Conservation (phyloP, 2,329 filamentous ascomycete genomes). For the Pseudopyrenochaeta lycopersici region DNA sequence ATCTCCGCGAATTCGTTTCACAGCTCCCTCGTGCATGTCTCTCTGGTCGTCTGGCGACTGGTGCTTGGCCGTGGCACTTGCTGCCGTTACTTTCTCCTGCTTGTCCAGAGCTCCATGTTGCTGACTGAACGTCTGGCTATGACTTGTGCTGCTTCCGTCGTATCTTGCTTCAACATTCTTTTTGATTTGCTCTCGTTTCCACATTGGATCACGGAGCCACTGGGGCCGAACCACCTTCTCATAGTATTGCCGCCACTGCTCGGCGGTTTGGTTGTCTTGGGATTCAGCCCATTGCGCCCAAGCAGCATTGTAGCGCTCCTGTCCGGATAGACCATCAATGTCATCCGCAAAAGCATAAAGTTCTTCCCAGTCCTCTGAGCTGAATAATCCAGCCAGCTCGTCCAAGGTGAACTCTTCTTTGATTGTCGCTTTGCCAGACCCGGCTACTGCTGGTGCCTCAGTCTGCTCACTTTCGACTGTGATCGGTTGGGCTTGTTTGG, state of each 20-base stretch:
- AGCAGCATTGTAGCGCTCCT: conserved; percentile 18
- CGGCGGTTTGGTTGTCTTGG: conserved; percentile 28
- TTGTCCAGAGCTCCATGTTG: conserved; percentile 9
- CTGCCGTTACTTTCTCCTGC: neutral
- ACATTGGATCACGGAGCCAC: conserved; percentile 35
- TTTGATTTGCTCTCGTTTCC: conserved; percentile 33
- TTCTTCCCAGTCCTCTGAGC: conserved; percentile 38
- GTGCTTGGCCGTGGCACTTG: neutral
- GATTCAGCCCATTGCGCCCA: conserved; percentile 37
- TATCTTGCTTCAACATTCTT: conserved; percentile 22
- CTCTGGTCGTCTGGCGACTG: conserved; percentile 35
- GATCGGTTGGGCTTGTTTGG: conserved; percentile 5
- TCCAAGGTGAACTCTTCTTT: conserved; percentile 25
- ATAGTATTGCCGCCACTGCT: conserved; percentile 47
- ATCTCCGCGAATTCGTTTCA: conserved; percentile 29
- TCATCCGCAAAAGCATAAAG: conserved; percentile 39
- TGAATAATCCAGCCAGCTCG: conserved; percentile 34
- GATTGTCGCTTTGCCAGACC: conserved; percentile 3
- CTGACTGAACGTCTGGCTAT: conserved; percentile 15
- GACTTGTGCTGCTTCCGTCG: neutral
- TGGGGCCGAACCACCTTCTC: conserved; percentile 44
- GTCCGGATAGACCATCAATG: conserved; percentile 17
- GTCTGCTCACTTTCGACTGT: conserved; percentile 2
- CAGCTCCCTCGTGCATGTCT: conserved; percentile 26
- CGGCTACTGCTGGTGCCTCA: neutral